phyloP scores from a whole-genome alignment of 2,329 filamentous ascomycete genomes.

The Venturia effusa region DNA sequence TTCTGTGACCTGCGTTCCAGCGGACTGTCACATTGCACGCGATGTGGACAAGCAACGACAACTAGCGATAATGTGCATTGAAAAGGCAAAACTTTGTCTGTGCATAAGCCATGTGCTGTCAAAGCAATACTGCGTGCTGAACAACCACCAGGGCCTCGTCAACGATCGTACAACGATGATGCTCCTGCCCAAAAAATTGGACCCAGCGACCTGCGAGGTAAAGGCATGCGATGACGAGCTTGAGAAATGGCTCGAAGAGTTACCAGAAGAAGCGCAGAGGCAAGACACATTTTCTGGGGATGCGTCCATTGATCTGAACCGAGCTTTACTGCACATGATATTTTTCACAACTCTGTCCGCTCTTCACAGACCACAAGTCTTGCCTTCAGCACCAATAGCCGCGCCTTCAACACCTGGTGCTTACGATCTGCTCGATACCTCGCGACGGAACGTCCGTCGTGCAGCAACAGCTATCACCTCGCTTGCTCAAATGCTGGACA shows the following conservation, averaged over 20 bases:
- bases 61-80: constrained; percentile 78
- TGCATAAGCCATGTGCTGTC: constrained; percentile 83
- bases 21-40: constrained; percentile 59
- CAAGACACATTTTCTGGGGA: constrained; percentile 49
- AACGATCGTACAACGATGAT: constrained; percentile 72
- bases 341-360: constrained; percentile 88
- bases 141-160: constrained; percentile 62
- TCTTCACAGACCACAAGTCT: constrained; percentile 80
- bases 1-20: constrained; percentile 55
- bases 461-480: constrained; percentile 78
- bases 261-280: constrained; percentile 64
- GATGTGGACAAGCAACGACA: constrained; percentile 65
- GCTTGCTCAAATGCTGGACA: constrained; percentile 68
- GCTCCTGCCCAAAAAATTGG: constrained; percentile 78
- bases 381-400: constrained; percentile 55
- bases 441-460: constrained; percentile 69
- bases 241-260: constrained; percentile 61
- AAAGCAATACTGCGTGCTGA: constrained; percentile 84
- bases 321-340: constrained; percentile 84
- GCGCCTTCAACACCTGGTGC: constrained; percentile 41
- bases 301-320: constrained; percentile 57
- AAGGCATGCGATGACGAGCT: constrained; percentile 70
- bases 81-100: constrained; percentile 80
- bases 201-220: constrained; percentile 72
- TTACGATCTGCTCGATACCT: constrained; percentile 68